These are phyloP conservation scores for Arctostaphylos glauca DNA, from an alignment of 148 eudicot species.

Conservation along the genomic window DNA sequence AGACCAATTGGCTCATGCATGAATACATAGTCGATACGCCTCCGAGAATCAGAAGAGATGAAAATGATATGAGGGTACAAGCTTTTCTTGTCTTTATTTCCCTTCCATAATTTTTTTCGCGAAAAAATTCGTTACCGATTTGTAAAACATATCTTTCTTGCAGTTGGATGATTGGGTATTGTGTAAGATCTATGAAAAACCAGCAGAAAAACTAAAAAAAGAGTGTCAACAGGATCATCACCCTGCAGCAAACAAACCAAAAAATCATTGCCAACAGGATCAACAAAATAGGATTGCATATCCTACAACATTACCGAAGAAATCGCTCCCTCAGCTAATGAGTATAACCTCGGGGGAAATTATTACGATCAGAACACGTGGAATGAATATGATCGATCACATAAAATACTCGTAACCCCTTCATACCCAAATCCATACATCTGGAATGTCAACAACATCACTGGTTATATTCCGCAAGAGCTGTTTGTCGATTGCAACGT, in stretches of 20 bases:
- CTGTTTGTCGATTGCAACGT: not conserved
- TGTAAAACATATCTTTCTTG: not conserved
- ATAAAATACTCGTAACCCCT: not conserved
- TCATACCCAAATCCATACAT: not conserved
- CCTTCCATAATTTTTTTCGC: not conserved
- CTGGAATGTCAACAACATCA: not conserved
- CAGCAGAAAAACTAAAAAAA: no score
- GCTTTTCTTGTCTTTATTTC: not conserved
- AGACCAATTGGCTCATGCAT: not conserved
- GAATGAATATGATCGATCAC: not conserved
- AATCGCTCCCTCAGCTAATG: not conserved
- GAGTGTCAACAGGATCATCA: no score
- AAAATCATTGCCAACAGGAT: no score
- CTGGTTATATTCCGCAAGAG: not conserved
- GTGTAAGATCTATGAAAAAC: no score
- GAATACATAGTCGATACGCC: not conserved
- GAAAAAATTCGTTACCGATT: not conserved
- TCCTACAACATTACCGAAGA: not conserved
- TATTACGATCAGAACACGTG: not conserved
- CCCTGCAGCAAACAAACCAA: no score
- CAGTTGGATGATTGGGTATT: slow-evolving; percentile 36
- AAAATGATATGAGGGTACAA: no score
- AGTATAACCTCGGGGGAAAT: no score
- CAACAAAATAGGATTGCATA: no score
- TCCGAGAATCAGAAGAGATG: not conserved